These are phyloP conservation scores for Vickermania ingenoplastis DNA, from an alignment of 208 protist species.

Conservation along the genomic window DNA sequence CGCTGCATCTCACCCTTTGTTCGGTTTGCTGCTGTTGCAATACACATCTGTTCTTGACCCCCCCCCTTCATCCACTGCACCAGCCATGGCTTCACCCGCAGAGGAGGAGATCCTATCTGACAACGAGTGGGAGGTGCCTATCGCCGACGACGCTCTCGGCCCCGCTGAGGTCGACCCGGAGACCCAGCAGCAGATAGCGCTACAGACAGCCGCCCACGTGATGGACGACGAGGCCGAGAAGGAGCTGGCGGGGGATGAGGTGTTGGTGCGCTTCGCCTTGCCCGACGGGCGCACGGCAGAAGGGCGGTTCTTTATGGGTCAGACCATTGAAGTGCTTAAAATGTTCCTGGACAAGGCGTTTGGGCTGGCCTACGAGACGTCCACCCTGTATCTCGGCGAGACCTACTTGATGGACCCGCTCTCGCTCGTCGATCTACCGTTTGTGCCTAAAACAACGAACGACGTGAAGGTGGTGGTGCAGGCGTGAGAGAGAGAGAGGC, in stretches of 20 bases:
- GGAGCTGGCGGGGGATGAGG: slow-evolving; percentile 45
- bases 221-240: slow-evolving; percentile 52
- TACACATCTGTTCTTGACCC: no score
- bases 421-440: slow-evolving; percentile 72
- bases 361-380: slow-evolving; percentile 49
- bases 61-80: no score
- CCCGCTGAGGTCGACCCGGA: background rate
- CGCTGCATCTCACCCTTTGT: background rate
- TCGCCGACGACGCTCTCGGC: slow-evolving; percentile 3
- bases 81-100: background rate
- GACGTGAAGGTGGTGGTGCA: slow-evolving; percentile 26
- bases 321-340: slow-evolving; percentile 74
- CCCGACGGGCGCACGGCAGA: slow-evolving; percentile 20
- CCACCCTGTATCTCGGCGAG: slow-evolving; percentile 51
- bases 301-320: slow-evolving; percentile 59
- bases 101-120: background rate
- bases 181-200: background rate
- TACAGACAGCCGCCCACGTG: slow-evolving; percentile 6
- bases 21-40: no score
- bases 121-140: slow-evolving; percentile 65
- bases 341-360: slow-evolving; percentile 40
- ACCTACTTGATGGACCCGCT: slow-evolving; percentile 64
- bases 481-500: slow-evolving; percentile 3
- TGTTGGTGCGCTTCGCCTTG: slow-evolving; percentile 35
- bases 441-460: slow-evolving; percentile 40